Percentiles rank a stretch among this genome's conserved stretches.
Evolutionary conservation across 768 basidiomycete genomes (phyloP).

Genomic region (Termitomyces bulborhizus): DNA sequence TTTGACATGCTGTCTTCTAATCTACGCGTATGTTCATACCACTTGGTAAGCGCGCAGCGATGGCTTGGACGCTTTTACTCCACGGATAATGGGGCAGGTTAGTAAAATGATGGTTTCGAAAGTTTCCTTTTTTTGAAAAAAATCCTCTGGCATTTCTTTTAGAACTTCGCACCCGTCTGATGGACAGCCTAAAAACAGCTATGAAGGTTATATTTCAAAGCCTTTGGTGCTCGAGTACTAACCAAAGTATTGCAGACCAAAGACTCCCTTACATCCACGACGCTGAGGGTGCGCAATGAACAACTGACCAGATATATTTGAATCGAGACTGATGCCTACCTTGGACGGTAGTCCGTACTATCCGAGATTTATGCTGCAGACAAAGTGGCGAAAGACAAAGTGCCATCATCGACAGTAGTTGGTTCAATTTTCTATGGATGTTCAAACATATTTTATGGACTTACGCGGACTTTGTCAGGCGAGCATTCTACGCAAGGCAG

Average conservation of each 20-base stretch:
- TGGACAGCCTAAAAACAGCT: slow-evolving; percentile 51
- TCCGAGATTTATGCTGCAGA: slow-evolving; percentile 66
- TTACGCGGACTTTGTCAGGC: slow-evolving; percentile 16
- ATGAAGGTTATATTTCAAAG: slow-evolving; percentile 47
- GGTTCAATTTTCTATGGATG: slow-evolving; percentile 5
- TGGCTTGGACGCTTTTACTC: slow-evolving; percentile 3
- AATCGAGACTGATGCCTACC: background rate
- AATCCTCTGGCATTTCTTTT: background rate
- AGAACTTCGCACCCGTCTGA: slow-evolving; percentile 52
- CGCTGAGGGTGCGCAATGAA: slow-evolving; percentile 41
- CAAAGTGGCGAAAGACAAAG: slow-evolving; percentile 39
- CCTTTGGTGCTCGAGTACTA: background rate
- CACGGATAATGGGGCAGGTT: slow-evolving; percentile 6
- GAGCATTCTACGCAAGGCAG: slow-evolving; percentile 52
- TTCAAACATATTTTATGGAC: background rate
- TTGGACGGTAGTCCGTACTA: slow-evolving; percentile 46
- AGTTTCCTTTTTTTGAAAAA: too few species aligned
- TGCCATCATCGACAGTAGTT: slow-evolving; percentile 44
- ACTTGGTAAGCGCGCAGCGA: background rate
- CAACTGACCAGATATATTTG: background rate
- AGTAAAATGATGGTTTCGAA: background rate
- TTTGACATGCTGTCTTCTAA: slow-evolving; percentile 1
- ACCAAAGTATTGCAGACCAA: slow-evolving; percentile 34
- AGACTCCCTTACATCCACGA: slow-evolving; percentile 50
- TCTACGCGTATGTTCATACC: background rate